phyloP scores from a whole-genome alignment of 2,329 filamentous ascomycete species.

The Botrytis aclada region DNA sequence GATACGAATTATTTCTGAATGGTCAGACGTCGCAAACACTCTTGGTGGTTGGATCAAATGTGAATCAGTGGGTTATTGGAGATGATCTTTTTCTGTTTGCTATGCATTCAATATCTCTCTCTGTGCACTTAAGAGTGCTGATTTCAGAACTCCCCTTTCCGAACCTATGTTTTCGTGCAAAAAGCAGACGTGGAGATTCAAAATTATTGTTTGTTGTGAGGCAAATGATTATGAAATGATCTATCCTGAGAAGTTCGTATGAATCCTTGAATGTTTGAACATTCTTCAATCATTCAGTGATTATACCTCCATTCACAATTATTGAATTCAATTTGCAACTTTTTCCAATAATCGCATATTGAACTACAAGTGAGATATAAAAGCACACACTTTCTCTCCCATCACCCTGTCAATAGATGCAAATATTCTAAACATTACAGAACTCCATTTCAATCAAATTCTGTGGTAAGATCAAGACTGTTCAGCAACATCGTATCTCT shows the following conservation, averaged over 20 bases:
- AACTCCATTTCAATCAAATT: too few relatives aligned
- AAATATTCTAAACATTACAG: not conserved
- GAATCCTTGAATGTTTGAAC: not conserved
- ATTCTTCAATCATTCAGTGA: not conserved
- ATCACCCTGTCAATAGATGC: not conserved
- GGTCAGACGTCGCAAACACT: not conserved
- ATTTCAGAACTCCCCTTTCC: not conserved
- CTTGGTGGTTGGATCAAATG: not conserved
- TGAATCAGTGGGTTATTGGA: not conserved
- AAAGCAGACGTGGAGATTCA: too few relatives aligned
- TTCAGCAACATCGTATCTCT: not conserved
- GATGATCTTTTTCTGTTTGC: not conserved
- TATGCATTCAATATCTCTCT: not conserved
- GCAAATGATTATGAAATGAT: not conserved
- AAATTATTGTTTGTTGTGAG: not conserved
- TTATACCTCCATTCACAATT: not conserved
- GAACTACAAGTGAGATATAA: not conserved
- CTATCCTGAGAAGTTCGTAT: not conserved
- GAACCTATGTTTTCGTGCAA: not conserved
- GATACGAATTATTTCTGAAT: not conserved
- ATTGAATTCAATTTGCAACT: not conserved
- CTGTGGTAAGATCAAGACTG: not conserved
- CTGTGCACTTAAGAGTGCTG: not conserved
- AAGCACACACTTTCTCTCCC: not conserved
- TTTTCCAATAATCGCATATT: fast-evolving